Percentiles rank a stretch among this genome's conserved stretches.
Evolutionary conservation across 1,284 basidiomycete species (phyloP).

Genomic region (Ceratorhiza oryzae-sativae): DNA sequence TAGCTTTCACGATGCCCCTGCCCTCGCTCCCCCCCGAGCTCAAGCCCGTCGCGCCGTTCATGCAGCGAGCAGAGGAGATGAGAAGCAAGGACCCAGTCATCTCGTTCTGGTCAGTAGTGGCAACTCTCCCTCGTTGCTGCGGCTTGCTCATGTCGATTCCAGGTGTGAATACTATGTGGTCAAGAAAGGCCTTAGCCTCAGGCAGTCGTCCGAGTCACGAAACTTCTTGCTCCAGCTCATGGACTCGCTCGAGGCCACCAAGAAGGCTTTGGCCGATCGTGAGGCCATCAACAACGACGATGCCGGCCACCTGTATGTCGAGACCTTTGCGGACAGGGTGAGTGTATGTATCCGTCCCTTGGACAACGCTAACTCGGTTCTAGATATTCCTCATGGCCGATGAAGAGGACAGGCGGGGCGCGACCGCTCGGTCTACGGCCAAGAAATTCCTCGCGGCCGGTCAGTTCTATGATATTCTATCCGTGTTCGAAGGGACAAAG

Average conservation of each 20-base stretch:
- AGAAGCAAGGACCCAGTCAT: slow-evolving; percentile 44
- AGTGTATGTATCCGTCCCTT: background rate
- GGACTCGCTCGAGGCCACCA: slow-evolving; percentile 38
- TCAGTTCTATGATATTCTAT: slow-evolving; percentile 85
- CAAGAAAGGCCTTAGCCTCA: slow-evolving; percentile 26
- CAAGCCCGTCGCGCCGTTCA: slow-evolving; percentile 41
- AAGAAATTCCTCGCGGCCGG: slow-evolving; percentile 88
- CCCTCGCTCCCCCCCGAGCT: slow-evolving; percentile 40
- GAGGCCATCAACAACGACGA: slow-evolving; percentile 38
- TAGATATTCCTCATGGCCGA: slow-evolving; percentile 43
- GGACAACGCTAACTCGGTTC: background rate
- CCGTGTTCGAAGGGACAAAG: slow-evolving; percentile 69
- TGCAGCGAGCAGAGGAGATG: slow-evolving; percentile 43
- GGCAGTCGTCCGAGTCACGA: slow-evolving; percentile 12
- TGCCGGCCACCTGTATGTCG: slow-evolving; percentile 41
- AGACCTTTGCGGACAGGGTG: slow-evolving; percentile 39
- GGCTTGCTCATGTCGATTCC: background rate
- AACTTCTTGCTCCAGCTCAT: slow-evolving; percentile 23
- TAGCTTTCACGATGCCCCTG: slow-evolving; percentile 15
- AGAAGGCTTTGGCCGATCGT: slow-evolving; percentile 22
- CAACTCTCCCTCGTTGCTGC: background rate
- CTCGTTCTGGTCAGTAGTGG: slow-evolving; percentile 36
- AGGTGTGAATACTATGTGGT: slow-evolving; percentile 39
- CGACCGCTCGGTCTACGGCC: slow-evolving; percentile 66
- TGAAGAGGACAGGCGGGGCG: slow-evolving; percentile 43